These are phyloP conservation scores for Debaryomyces sp. DNA, from an alignment of 1,139 yeast species.

Conservation along the genomic window DNA sequence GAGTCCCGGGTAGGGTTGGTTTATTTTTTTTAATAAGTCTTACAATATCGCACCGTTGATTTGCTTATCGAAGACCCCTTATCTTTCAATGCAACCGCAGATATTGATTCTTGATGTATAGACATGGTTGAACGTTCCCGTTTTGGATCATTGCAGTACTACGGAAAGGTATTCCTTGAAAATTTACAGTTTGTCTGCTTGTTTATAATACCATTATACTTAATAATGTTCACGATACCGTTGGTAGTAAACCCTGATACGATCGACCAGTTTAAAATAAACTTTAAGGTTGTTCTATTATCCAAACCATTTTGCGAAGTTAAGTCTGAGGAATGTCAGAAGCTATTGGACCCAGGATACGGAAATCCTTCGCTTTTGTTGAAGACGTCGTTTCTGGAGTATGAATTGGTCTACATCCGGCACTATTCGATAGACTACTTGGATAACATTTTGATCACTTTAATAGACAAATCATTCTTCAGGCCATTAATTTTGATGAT, in stretches of 20 bases:
- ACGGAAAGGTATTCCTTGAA: constrained; percentile 3
- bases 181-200: constrained; percentile 11
- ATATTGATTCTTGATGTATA: background rate
- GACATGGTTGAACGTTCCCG: background rate
- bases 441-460: constrained; percentile 14
- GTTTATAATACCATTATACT: constrained; percentile 11
- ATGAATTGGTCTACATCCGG: constrained; percentile 21
- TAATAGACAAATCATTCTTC: constrained; percentile 8
- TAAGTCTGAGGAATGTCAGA: constrained; percentile 17
- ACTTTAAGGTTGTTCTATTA: constrained; percentile 18
- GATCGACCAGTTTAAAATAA: constrained; percentile 14
- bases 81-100: background rate
- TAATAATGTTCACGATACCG: constrained; percentile 13
- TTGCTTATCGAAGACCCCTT: background rate
- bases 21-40: constrained; percentile 11
- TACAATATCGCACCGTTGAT: background rate
- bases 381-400: constrained; percentile 16
- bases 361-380: constrained; percentile 13
- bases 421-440: constrained; percentile 17
- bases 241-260: constrained; percentile 13
- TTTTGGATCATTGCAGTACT: background rate
- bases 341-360: constrained; percentile 13
- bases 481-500: constrained; percentile 4
- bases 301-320: constrained; percentile 19
- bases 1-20: constrained; percentile 93